A percentile compares a stretch with the other conserved stretches of the same genome.
These are phyloP conservation scores for Aethionema arabicum DNA, from an alignment of 345 rosid species.

Conservation along the genomic window DNA sequence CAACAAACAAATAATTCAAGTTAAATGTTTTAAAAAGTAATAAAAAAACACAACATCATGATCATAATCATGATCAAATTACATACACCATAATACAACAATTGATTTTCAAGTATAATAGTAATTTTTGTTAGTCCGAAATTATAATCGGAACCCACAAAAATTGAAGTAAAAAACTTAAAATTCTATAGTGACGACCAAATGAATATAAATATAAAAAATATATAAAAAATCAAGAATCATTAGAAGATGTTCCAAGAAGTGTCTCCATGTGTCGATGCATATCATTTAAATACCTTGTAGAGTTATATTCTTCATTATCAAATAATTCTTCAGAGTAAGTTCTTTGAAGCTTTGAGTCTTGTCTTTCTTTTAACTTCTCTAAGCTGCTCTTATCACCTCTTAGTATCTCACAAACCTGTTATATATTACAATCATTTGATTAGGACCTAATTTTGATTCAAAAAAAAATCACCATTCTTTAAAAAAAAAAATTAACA, in stretches of 20 bases:
- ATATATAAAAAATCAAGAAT: conserved; percentile 13
- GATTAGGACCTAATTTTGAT: too few relatives aligned
- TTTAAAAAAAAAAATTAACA: too few relatives aligned
- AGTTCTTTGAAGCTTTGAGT: conserved; percentile 47
- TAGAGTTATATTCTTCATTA: conserved; percentile 71
- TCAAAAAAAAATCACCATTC: too few relatives aligned
- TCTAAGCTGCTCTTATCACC: conserved; percentile 50
- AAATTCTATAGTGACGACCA: conserved; percentile 16
- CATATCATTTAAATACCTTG: conserved; percentile 54
- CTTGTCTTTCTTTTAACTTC: conserved; percentile 36
- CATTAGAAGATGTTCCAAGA: conserved; percentile 40
- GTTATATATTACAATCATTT: too few relatives aligned
- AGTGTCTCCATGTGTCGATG: conserved; percentile 61
- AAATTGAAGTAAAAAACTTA: too few relatives aligned
- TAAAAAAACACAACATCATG: conserved; percentile 18
- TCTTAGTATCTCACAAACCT: conserved; percentile 61
- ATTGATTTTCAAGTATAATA: not conserved
- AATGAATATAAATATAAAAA: too few relatives aligned
- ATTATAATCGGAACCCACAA: too few relatives aligned
- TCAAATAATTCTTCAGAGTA: conserved; percentile 68
- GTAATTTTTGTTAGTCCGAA: too few relatives aligned
- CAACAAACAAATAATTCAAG: conserved; percentile 19
- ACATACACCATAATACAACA: conserved; percentile 33
- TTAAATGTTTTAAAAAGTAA: not conserved
- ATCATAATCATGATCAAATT: conserved; percentile 20